Base-by-base conservation (phyloP, 2,329 filamentous ascomycete species). In the Seiridium cupressi region DNA sequence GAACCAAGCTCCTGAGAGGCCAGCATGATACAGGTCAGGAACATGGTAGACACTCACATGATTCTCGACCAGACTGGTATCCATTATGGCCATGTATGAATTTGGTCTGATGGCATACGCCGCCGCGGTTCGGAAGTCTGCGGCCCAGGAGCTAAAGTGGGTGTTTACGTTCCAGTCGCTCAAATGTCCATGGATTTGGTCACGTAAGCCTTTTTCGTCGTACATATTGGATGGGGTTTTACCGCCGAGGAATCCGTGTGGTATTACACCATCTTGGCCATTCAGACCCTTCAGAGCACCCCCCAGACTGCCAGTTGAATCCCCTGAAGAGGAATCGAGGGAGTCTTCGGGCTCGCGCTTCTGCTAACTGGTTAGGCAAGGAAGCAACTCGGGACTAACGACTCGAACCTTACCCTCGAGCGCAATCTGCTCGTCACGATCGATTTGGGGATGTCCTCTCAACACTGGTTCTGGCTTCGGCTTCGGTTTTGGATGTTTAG, bases 71-170 rank as follows among this genome's bases (percentile, higher is more conserved):
- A 49, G n/a, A 3, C 40, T 38, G 9, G 55, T 57, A 35, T 57
- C 55, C 9, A 57, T 31, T 4, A 49, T 57, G 31, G 55, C 55
- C 3, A 57, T 49, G 11, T 36, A 42, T 26, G 44, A 11, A 26
- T 18, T 13, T 42, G 31, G 13, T 13, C 10, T 3, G 13, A 5
- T 31, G 9, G 55, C 42, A 49, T 34, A 42, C 13, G 13, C 9
- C 26, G 35, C 31, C 0, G 35, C 44, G 4, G 31, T 3, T 8
- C 47, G 13, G 44, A 57, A 57, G 13, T 40, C 31, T 10, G 44
- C 44, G 8, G 44, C 42, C 55, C 44, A 57, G 5, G 55, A 57
- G 47, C 44, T 57, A 44, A 57, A 51, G 35, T 49, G 42, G 9
- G 44, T 49, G 4, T 57, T 49, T 36, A 57, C 47, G 36, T 32